Base-by-base conservation (phyloP, 1,139 yeast species). In the Kurtzmaniella quercitrusa region DNA sequence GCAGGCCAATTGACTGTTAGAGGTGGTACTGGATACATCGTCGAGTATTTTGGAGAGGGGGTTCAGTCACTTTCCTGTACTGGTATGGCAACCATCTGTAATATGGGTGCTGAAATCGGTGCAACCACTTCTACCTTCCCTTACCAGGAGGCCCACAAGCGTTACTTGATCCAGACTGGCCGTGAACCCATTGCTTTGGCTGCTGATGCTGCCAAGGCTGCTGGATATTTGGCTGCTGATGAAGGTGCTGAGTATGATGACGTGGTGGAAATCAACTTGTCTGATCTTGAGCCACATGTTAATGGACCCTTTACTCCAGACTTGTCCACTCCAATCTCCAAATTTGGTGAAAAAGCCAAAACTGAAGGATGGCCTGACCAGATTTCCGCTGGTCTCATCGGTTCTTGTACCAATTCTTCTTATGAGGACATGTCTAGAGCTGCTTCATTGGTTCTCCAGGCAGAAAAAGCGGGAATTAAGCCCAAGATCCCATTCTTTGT, bases 71-170 rank as follows among this genome's bases (percentile, higher is more conserved):
- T 93, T 50, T 85, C 95, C 27, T 89, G 96, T 70, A 93, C 98
- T 16, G 98, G 98, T 70, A 93, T 93, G 98, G 98, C 95, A 43
- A 93, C 98, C 46, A 91, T 93, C 58, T 91, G 98, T 77, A 93
- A 93, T 68, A 93, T 93, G 98, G 98, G 98, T 60, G 98, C 98
- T 44, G 98, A 93, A 69, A 88, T 93, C 49, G 98, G 98, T 62
- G 98, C 98, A 33, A 93, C 98, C 29, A 93, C 98, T 36, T 90
- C 97, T 10, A 79, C 91, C 43, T 93, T 93, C 88, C 98, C 98
- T 45, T 90, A 82, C 79, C 93, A 88, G 61, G 85, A 83, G 44
- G 89, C 96, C 37, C 95, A 88, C 72, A 77, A 75, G 55, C 75
- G 90, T 50, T 93, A 91, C 66, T 77, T 93, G 60, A 59, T 73